Evolutionary conservation across 805 yeast species (phyloP).

Genomic region (Torulaspora quercuum): DNA sequence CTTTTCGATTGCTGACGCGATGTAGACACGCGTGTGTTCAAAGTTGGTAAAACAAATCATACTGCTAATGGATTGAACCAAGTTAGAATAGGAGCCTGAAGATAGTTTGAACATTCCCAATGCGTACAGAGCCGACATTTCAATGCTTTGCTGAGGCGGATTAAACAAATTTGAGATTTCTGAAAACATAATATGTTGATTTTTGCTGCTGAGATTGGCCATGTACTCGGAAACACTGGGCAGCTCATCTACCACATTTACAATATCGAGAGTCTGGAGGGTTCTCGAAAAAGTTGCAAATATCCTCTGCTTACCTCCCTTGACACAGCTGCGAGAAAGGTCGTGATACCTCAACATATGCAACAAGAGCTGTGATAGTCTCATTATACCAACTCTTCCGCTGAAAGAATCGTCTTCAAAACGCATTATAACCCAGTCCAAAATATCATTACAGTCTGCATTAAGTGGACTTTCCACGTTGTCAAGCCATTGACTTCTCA

Average conservation of each 20-base stretch:
- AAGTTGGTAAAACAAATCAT: conserved; percentile 12
- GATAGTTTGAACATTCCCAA: conserved; percentile 23
- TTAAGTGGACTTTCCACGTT: conserved; percentile 26
- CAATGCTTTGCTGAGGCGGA: conserved; percentile 27
- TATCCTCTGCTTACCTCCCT: conserved; percentile 31
- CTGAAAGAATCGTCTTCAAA: conserved; percentile 41
- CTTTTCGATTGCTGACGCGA: conserved; percentile 11
- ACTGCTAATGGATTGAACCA: conserved; percentile 19
- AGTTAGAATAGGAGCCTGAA: conserved; percentile 22
- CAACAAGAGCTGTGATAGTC: conserved; percentile 37
- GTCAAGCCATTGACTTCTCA: conserved; percentile 29
- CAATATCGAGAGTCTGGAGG: conserved; percentile 16
- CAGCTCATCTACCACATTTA: conserved; percentile 11
- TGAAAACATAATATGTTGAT: conserved; percentile 30
- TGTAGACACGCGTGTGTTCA: conserved; percentile 25
- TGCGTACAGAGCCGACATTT: conserved; percentile 29
- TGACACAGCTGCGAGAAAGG: conserved; percentile 18
- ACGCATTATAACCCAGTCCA: conserved; percentile 43
- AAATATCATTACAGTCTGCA: conserved; percentile 48
- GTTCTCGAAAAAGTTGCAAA: conserved; percentile 25
- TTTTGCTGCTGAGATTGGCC: conserved; percentile 24
- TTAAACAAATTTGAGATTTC: conserved; percentile 27
- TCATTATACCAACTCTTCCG: conserved; percentile 37
- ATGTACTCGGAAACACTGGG: conserved; percentile 21
- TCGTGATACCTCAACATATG: conserved; percentile 30